Evolutionary conservation across 2,329 filamentous ascomycete genomes (phyloP).

Genomic region (Trichoderma cornu-damae): DNA sequence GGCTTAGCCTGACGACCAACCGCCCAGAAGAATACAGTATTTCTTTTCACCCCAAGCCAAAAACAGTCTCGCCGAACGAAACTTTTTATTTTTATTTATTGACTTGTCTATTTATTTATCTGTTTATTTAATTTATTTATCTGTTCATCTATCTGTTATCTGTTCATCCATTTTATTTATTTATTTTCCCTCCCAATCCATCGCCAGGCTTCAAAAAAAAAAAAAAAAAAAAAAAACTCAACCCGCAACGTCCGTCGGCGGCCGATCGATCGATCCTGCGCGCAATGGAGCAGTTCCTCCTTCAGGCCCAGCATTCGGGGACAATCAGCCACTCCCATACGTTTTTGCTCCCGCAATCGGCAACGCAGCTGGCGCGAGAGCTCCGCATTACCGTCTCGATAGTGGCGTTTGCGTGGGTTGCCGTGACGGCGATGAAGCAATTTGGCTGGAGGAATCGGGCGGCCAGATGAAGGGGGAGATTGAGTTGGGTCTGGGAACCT

Average conservation of each 20-base stretch:
- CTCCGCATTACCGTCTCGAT: constrained; percentile 23
- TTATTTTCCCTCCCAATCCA: not conserved
- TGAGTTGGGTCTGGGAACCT: rapidly evolving
- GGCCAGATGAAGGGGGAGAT: not conserved
- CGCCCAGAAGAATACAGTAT: too few species aligned
- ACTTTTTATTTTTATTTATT: too few species aligned
- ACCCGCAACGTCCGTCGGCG: not conserved
- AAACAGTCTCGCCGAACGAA: too few species aligned
- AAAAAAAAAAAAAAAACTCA: too few species aligned
- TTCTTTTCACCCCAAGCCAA: too few species aligned
- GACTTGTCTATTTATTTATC: too few species aligned
- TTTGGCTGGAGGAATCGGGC: constrained; percentile 1
- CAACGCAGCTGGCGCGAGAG: constrained; percentile 21
- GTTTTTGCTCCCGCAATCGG: constrained; percentile 19
- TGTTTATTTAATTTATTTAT: too few species aligned
- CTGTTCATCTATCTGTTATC: too few species aligned
- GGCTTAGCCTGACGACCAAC: not conserved
- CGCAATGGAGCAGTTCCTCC: constrained; percentile 24
- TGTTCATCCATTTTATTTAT: too few species aligned
- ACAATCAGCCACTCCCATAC: constrained; percentile 22
- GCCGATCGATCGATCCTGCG: not conserved
- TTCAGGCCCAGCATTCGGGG: constrained; percentile 22
- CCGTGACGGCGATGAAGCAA: constrained; percentile 21
- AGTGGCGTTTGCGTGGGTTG: constrained; percentile 23
- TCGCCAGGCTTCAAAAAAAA: not conserved